phyloP scores from a whole-genome alignment of 2,329 filamentous ascomycete species.

The Magnaporthiopsis poae region DNA sequence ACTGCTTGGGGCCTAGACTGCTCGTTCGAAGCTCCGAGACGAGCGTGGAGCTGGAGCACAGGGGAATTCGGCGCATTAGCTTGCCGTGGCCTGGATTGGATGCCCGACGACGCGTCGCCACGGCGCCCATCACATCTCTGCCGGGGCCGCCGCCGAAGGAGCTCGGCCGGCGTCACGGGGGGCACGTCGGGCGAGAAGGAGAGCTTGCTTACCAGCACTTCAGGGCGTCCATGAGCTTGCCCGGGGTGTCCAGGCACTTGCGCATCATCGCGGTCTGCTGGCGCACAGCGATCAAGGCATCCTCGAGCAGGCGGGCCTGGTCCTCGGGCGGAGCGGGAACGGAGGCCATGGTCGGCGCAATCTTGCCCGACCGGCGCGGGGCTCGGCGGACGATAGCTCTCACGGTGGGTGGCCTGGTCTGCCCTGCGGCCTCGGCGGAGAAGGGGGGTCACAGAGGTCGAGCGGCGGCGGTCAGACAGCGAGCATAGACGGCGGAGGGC shows the following conservation, averaged over 20 bases:
- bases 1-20: conserved; percentile 95
- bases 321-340: conserved; percentile 61
- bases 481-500: neutral
- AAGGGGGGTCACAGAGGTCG: neutral
- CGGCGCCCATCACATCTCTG: neutral
- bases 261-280: conserved; percentile 97
- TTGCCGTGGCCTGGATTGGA: neutral
- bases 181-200: neutral
- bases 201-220: conserved; percentile 86
- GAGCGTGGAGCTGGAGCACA: conserved; percentile 66
- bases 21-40: conserved; percentile 97
- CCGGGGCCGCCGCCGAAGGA: neutral
- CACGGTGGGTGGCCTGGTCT: neutral
- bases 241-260: conserved; percentile 90
- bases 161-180: no score
- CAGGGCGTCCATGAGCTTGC: conserved; percentile 98
- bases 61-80: conserved; percentile 5
- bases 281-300: conserved; percentile 90
- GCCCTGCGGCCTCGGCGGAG: neutral
- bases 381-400: conserved; percentile 8
- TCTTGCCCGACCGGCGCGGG: conserved; percentile 4
- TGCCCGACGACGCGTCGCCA: neutral
- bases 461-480: neutral
- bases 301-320: conserved; percentile 86
- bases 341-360: conserved; percentile 14